Base-by-base conservation (phyloP, 495 filamentous ascomycete genomes). In the Hyaloscypha hepaticicola region DNA sequence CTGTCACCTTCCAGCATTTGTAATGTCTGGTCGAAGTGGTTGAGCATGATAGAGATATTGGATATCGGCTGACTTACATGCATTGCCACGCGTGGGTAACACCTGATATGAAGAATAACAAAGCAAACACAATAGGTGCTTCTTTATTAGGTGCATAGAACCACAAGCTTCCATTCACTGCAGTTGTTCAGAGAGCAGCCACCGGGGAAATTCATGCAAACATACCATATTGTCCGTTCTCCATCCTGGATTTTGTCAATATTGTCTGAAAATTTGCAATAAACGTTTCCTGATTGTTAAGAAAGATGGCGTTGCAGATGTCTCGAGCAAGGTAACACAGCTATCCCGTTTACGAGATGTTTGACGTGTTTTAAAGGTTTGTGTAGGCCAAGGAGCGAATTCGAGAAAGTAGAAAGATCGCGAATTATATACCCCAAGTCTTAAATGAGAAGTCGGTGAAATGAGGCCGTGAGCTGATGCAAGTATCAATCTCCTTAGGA, bases 121-220 rank as follows among this genome's bases (percentile, higher is more conserved):
- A 74, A 9, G 86, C 82, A 68, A 90, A 91, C 59, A 86, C 83
- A 31, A 91, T 80, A 0, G 89, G 84, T 1, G 88, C 88, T 3
- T 80, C 88, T 74, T 90, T 88, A 70, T 90, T 91, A 0, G 90
- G 90, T 21, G 86, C 88, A 75, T 91, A 92, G 72, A 85, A 86
- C 82, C 84, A 92, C 48, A 85, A 71, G 69, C 85, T 90, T 21
- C 75, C 78, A 11, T 74, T 64, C 50, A 82, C 80, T 81, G 49
- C 1, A 41, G 33, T 33, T n/a, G 9, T 28, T 25, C 21, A n/a
- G 16, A 11, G n/a, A 41, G 19, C 5, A 3, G 2, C 29, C 3
- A 21, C 16, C 5, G 21, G 56, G 33, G 26, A 11, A 11, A 5
- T 8, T 29, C 11, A 24, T 26, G 3, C 5, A 26, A 7, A 26